phyloP scores from a whole-genome alignment of 352 stramenopile species.

The Chrysophaeum taylorii region DNA sequence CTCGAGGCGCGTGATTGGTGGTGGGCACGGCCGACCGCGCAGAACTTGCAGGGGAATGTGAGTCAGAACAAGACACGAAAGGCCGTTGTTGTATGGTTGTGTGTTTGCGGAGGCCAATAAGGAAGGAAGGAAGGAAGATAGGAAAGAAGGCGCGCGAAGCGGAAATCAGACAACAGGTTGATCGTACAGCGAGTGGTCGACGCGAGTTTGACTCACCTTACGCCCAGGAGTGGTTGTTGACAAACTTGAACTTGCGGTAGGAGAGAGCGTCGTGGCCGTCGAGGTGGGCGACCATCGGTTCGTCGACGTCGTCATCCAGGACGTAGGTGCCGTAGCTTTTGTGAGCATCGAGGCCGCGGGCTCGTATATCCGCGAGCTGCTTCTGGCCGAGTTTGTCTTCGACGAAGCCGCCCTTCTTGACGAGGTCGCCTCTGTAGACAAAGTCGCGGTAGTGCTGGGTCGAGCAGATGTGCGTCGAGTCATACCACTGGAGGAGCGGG shows the following conservation, averaged over 20 bases:
- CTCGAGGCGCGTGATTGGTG: no score
- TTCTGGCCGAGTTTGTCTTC: slow-evolving; percentile 30
- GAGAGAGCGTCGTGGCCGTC: slow-evolving; percentile 2
- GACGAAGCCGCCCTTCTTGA: slow-evolving; percentile 25
- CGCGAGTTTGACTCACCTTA: no score
- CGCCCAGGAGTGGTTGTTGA: no score
- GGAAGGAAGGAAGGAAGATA: no score
- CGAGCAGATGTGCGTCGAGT: slow-evolving; percentile 27
- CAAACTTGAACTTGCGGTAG: slow-evolving; percentile 1
- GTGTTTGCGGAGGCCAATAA: no score
- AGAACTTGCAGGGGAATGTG: no score
- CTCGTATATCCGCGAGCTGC: slow-evolving; percentile 1
- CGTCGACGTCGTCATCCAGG: slow-evolving; percentile 1
- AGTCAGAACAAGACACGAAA: no score
- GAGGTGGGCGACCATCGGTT: slow-evolving; percentile 1
- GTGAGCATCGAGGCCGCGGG: background rate
- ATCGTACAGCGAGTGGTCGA: no score
- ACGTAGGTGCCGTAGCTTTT: slow-evolving; percentile 12
- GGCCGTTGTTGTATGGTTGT: no score
- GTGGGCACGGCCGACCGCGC: no score
- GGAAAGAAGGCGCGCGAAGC: no score
- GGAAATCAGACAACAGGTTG: no score
- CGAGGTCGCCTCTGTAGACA: slow-evolving; percentile 5
- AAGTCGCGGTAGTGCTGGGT: slow-evolving; percentile 21
- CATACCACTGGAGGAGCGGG: slow-evolving; percentile 28